These are phyloP conservation scores for Capniomyces stellatus DNA, from an alignment of 371 early-diverging fungal genomes.

Conservation along the genomic window DNA sequence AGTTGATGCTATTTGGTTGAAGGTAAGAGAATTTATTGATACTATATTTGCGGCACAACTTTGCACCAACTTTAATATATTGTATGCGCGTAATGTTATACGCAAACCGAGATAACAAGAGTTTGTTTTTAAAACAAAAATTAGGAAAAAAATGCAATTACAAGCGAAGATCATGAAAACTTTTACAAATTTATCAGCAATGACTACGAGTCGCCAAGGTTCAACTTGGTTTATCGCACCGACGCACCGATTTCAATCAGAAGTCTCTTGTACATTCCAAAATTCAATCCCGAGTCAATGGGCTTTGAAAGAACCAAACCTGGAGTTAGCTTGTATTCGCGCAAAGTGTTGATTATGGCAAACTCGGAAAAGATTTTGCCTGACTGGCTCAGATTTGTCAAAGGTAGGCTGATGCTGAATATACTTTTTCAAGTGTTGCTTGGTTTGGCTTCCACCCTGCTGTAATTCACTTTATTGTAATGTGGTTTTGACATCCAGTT, in stretches of 20 bases:
- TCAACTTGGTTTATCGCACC: constrained; percentile 51
- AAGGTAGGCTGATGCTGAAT: constrained; percentile 27
- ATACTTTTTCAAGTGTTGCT: constrained; percentile 15
- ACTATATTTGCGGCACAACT: too few relatives aligned
- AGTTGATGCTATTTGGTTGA: constrained; percentile 90
- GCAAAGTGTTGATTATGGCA: constrained; percentile 62
- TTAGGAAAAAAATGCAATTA: constrained; percentile 48
- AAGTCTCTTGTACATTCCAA: constrained; percentile 52
- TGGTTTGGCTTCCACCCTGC: too few relatives aligned
- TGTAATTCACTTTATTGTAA: too few relatives aligned
- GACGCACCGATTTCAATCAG: constrained; percentile 60
- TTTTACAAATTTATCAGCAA: constrained; percentile 74
- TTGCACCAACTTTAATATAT: too few relatives aligned
- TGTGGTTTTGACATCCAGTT: too few relatives aligned
- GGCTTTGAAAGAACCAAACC: constrained; percentile 44
- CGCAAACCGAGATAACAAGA: too few relatives aligned
- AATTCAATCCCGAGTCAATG: constrained; percentile 42
- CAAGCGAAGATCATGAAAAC: constrained; percentile 70
- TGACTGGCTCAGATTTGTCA: constrained; percentile 58
- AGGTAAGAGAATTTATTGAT: too few relatives aligned
- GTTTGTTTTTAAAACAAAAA: too few relatives aligned
- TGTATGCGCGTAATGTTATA: too few relatives aligned
- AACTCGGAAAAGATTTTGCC: constrained; percentile 57
- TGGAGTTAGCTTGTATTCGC: constrained; percentile 59
- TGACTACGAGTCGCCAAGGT: constrained; percentile 55